Conservation (phyloP, 2,329 filamentous ascomycete genomes). For the Kalaharituber pfeilii region DNA sequence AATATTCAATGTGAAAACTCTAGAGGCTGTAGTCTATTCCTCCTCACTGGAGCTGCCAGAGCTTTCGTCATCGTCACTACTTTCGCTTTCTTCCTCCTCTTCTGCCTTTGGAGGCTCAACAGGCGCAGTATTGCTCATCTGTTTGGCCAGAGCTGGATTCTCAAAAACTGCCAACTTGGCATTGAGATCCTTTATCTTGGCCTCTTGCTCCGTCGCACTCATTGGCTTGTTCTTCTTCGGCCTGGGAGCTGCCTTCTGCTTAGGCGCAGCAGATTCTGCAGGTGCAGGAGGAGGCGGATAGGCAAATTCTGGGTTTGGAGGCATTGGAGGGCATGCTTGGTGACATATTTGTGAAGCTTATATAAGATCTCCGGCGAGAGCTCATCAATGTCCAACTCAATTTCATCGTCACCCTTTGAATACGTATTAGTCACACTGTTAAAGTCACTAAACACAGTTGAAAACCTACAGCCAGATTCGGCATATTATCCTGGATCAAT, state of each 20-base stretch:
- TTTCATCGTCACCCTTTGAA: slow-evolving; percentile 35
- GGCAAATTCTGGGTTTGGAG: slow-evolving; percentile 30
- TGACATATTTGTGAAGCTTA: slow-evolving; percentile 39
- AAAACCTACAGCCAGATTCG: slow-evolving; percentile 36
- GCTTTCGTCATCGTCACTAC: slow-evolving; percentile 19
- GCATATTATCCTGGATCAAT: slow-evolving; percentile 72
- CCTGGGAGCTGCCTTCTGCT: slow-evolving; percentile 31
- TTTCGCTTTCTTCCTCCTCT: background rate
- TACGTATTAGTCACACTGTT: slow-evolving; percentile 19
- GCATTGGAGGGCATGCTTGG: slow-evolving; percentile 28
- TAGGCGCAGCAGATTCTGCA: slow-evolving; percentile 13
- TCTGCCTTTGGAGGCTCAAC: background rate
- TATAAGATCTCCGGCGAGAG: slow-evolving; percentile 38
- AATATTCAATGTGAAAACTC: background rate
- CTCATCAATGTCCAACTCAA: slow-evolving; percentile 43
- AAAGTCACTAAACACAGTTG: slow-evolving; percentile 3
- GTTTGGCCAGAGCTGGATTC: background rate
- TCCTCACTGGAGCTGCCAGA: slow-evolving; percentile 23
- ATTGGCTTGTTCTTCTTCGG: slow-evolving; percentile 62
- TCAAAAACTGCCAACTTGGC: slow-evolving; percentile 19
- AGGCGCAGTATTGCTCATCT: background rate
- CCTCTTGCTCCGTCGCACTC: slow-evolving; percentile 54
- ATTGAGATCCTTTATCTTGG: slow-evolving; percentile 45
- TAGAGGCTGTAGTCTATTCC: slow-evolving; percentile 11
- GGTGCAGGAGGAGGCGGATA: slow-evolving; percentile 31